Evolutionary conservation across 176 grass and related monocot genomes (phyloP), one percentile per base, ranked within the genome.

Genomic region (Calamus simplicifolius): DNA sequence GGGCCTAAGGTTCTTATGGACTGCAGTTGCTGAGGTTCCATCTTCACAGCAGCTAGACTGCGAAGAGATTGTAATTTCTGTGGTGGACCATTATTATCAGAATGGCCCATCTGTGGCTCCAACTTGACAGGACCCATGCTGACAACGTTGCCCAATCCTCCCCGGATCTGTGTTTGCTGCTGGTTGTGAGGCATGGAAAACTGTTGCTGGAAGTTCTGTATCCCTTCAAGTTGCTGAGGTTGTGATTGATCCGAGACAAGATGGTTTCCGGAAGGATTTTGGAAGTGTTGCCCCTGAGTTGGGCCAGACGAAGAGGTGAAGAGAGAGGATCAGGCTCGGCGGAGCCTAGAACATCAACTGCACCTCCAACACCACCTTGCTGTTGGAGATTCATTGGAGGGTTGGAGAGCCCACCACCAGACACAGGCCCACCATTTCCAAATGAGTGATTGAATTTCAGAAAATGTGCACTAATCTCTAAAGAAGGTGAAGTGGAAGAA

Each of bases 131-230:
- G 35, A 43, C 35, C 35, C 35, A 43, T 12, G 25, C 51, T 54
- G 51, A 50, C 26, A 54, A 61, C 25, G 54, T 72, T 61, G 25
- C 69, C 69, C 49, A 72, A 38, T 7, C 23, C 69, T 18, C 27
- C 69, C 18, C 57, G 13, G 13, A 71, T 25, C 49, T 71, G 57
- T 31, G 51, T 14, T 27, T 75, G 72, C 15, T 27, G 48, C 25
- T 51, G 77, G 25, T 54, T 79, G 25, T 78, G 75, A 49, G 67
- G 61, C 48, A 70, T 48, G 15, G 49, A 48, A 16, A 54, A 54
- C 19, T 61, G 56, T n/a, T 29, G 51, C 49, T 71, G 66, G 19
- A 73, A 72, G 16, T 59, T 64, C 56, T 66, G 76, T 38, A 79
- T 67, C 14, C 50, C 23, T 3, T 73, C 69, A 29, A 70, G 19